Conservation (phyloP, 1,284 basidiomycete genomes). For the Peniophora sp. region DNA sequence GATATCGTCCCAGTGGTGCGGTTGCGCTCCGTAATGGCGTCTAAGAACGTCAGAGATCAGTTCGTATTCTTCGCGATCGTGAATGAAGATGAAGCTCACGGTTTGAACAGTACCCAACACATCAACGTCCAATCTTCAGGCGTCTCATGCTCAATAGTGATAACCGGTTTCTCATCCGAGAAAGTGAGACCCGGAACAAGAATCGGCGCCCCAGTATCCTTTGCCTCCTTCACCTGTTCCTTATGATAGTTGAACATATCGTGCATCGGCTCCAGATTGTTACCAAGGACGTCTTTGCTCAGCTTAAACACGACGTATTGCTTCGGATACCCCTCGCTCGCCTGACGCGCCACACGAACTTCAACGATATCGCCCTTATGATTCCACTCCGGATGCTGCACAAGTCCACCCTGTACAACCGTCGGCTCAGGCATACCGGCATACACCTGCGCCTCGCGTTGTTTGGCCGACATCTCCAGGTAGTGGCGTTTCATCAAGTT, state of each 20-base stretch:
- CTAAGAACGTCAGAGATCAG: not conserved
- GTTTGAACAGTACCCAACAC: slow-evolving; percentile 1
- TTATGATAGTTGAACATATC: too few species aligned
- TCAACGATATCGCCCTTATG: not conserved
- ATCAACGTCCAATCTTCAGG: slow-evolving; percentile 1
- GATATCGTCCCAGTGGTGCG: not conserved
- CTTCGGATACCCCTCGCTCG: not conserved
- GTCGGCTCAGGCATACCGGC: too few species aligned
- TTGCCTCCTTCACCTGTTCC: too few species aligned
- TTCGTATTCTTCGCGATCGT: not conserved
- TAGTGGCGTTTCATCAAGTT: too few species aligned
- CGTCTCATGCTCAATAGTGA: not conserved
- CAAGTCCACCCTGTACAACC: too few species aligned
- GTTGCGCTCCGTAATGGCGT: not conserved
- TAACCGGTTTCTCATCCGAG: not conserved
- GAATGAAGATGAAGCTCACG: not conserved
- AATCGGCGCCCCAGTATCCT: too few species aligned
- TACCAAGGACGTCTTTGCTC: not conserved
- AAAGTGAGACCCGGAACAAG: too few species aligned
- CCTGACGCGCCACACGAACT: not conserved
- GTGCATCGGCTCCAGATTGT: not conserved
- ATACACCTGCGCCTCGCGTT: too few species aligned
- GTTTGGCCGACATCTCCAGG: too few species aligned
- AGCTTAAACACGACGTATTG: not conserved
- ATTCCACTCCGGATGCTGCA: not conserved